These are phyloP conservation scores for Sarocladiaceae sp. DNA, from an alignment of 2,329 filamentous ascomycete species.

Conservation along the genomic window DNA sequence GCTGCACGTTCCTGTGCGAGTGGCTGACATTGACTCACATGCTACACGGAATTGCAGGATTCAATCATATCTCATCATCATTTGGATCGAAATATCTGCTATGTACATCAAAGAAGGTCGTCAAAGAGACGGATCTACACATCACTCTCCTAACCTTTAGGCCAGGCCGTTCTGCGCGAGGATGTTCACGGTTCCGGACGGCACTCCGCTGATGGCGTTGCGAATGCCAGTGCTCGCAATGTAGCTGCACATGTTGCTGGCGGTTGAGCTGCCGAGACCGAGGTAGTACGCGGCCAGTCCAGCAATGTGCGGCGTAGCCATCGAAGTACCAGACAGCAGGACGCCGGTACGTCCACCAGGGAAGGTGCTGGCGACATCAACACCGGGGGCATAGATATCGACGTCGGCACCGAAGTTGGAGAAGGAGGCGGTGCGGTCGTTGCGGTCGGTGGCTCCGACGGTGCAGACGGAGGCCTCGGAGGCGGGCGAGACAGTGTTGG, in stretches of 20 bases:
- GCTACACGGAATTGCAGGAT: too few relatives aligned
- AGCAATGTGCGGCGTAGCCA: slow-evolving; percentile 57
- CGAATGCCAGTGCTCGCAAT: slow-evolving; percentile 34
- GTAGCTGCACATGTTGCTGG: slow-evolving; percentile 31
- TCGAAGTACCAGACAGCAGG: slow-evolving; percentile 42
- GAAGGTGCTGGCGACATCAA: slow-evolving; percentile 37
- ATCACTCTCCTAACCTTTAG: too few relatives aligned
- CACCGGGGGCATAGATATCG: slow-evolving; percentile 44
- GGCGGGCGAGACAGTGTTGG: slow-evolving; percentile 38
- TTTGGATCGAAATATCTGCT: too few relatives aligned
- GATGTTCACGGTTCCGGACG: slow-evolving; percentile 27
- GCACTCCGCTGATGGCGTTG: slow-evolving; percentile 28
- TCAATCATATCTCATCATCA: too few relatives aligned
- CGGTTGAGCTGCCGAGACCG: slow-evolving; percentile 32
- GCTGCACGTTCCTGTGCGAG: too few relatives aligned
- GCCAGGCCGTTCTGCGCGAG: slow-evolving; percentile 26
- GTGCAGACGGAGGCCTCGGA: slow-evolving; percentile 44
- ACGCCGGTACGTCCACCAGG: slow-evolving; percentile 37
- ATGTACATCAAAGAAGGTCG: too few relatives aligned
- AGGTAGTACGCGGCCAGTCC: slow-evolving; percentile 59
- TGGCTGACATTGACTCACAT: too few relatives aligned
- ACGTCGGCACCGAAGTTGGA: slow-evolving; percentile 44
- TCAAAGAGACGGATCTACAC: too few relatives aligned
- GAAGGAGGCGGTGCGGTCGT: slow-evolving; percentile 36
- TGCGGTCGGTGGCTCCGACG: slow-evolving; percentile 38